A percentile compares a stretch with the other conserved stretches of the same genome.
These are phyloP conservation scores for Mycena filopes DNA, from an alignment of 768 basidiomycete genomes.

Conservation along the genomic window DNA sequence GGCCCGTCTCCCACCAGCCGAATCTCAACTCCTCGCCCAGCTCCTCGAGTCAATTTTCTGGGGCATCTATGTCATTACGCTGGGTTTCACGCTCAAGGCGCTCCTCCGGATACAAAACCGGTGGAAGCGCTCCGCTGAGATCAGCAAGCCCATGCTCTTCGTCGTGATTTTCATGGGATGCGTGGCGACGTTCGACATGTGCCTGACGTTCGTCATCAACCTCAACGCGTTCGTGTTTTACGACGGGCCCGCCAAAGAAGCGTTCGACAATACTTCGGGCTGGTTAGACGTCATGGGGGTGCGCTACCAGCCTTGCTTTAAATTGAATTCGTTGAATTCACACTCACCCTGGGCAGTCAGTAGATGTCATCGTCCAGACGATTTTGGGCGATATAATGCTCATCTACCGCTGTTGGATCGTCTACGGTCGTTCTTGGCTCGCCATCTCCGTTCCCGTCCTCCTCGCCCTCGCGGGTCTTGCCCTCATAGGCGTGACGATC, in stretches of 20 bases:
- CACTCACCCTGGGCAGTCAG: background rate
- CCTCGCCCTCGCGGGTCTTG: slow-evolving; percentile 7
- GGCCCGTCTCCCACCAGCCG: background rate
- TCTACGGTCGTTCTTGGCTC: slow-evolving; percentile 21
- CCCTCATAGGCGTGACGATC: slow-evolving; percentile 5
- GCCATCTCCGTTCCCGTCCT: slow-evolving; percentile 12
- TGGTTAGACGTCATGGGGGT: slow-evolving; percentile 22
- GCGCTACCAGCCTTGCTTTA: background rate
- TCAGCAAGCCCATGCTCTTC: slow-evolving; percentile 19
- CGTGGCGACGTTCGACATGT: slow-evolving; percentile 21
- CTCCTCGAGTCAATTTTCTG: slow-evolving; percentile 21
- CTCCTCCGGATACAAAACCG: background rate
- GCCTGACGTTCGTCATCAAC: background rate
- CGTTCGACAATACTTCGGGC: slow-evolving; percentile 10
- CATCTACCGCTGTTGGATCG: slow-evolving; percentile 26
- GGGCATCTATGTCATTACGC: slow-evolving; percentile 14
- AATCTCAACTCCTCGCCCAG: slow-evolving; percentile 6
- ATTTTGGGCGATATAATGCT: slow-evolving; percentile 13
- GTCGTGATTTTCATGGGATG: slow-evolving; percentile 11
- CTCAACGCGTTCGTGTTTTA: slow-evolving; percentile 16
- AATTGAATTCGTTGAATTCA: too few relatives aligned
- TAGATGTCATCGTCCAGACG: slow-evolving; percentile 5
- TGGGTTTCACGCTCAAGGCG: slow-evolving; percentile 3
- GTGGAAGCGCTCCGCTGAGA: background rate
- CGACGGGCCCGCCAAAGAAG: background rate